These are phyloP conservation scores for Penicillium lividum DNA, from an alignment of 495 filamentous ascomycete genomes.

Conservation along the genomic window DNA sequence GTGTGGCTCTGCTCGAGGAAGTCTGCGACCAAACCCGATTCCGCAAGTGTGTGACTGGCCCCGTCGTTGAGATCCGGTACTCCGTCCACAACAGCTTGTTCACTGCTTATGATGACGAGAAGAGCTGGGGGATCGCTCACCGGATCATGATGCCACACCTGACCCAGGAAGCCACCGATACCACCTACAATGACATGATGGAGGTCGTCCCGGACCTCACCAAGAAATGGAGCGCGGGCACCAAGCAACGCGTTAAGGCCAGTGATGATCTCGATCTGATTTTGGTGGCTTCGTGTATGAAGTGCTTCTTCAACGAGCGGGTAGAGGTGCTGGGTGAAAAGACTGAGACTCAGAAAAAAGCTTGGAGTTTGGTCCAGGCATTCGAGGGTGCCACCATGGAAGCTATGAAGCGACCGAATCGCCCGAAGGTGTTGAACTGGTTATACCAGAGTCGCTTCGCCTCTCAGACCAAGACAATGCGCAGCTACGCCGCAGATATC, in stretches of 20 bases:
- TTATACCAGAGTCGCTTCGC: conserved; percentile 52
- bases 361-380: conserved; percentile 36
- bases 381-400: conserved; percentile 46
- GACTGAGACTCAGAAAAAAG: conserved; percentile 18
- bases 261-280: conserved; percentile 72
- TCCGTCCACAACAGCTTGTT: conserved; percentile 71
- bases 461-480: conserved; percentile 56
- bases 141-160: conserved; percentile 57
- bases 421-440: conserved; percentile 43
- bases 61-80: conserved; percentile 61
- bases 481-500: conserved; percentile 59
- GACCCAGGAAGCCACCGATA: conserved; percentile 35
- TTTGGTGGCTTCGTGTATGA: conserved; percentile 68
- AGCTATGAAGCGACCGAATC: conserved; percentile 40
- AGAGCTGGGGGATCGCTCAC: conserved; percentile 73
- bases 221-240: conserved; percentile 61
- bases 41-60: conserved; percentile 58
- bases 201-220: conserved; percentile 67
- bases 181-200: conserved; percentile 57
- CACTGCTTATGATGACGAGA: conserved; percentile 62
- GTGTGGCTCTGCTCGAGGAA: conserved; percentile 63
- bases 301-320: conserved; percentile 56
- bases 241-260: conserved; percentile 55
- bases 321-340: conserved; percentile 34
- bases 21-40: conserved; percentile 74